Conservation (phyloP, 164 flowering plant genomes). For the Vitis rupestris region DNA sequence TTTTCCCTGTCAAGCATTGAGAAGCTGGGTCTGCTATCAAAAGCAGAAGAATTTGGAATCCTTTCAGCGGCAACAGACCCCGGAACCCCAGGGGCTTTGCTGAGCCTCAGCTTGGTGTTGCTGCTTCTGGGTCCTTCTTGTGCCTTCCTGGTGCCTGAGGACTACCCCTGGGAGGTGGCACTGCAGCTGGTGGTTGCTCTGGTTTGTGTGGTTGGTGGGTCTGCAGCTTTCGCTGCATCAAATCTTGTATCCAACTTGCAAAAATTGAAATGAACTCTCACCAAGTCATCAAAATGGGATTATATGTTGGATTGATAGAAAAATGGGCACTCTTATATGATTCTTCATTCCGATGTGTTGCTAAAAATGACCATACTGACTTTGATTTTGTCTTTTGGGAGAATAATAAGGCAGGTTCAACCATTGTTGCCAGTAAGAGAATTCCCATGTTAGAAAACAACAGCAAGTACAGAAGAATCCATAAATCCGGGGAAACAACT, state of each 20-base stretch:
- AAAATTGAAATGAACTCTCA: constrained; percentile 44
- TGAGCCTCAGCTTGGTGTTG: constrained; percentile 57
- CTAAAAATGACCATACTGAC: too few species aligned
- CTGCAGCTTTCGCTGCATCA: constrained; percentile 92
- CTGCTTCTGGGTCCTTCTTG: constrained; percentile 66
- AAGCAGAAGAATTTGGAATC: constrained; percentile 83
- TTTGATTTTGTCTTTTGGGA: too few species aligned
- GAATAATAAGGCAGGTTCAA: neutral
- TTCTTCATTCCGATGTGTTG: too few species aligned
- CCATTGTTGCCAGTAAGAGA: neutral
- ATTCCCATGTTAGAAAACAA: neutral
- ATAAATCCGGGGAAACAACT: constrained; percentile 8
- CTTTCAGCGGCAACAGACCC: constrained; percentile 91
- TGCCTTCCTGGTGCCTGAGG: constrained; percentile 83
- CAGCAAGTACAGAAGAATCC: constrained; percentile 6
- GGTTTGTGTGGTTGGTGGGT: constrained; percentile 63
- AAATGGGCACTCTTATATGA: too few species aligned
- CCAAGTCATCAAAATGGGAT: neutral
- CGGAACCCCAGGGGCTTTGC: constrained; percentile 57
- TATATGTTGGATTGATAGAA: too few species aligned
- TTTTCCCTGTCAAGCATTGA: constrained; percentile 81
- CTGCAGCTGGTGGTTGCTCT: constrained; percentile 64
- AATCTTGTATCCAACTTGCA: constrained; percentile 83
- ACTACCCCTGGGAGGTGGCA: constrained; percentile 64
- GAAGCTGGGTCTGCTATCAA: constrained; percentile 78